Evolutionary conservation across 192 early-diverging fungal species (phyloP).

Genomic region (Gigaspora rosea): DNA sequence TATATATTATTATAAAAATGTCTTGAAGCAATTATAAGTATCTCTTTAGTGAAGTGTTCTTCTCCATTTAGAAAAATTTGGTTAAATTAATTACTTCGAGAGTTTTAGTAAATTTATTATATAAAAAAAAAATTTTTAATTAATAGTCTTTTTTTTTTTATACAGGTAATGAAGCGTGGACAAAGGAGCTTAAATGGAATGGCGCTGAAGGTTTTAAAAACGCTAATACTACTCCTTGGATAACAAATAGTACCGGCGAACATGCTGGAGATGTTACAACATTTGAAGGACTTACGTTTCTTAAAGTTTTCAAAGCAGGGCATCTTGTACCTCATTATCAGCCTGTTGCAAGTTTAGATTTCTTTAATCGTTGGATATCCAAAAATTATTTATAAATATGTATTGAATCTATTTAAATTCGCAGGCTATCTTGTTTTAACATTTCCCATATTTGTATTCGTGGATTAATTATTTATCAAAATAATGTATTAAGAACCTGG

Average conservation of each 20-base stretch:
- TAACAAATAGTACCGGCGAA: slow-evolving; percentile 50
- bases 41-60: too few relatives aligned
- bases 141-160: slow-evolving; percentile 25
- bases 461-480: too few relatives aligned
- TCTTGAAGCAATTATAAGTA: too few relatives aligned
- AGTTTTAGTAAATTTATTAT: background rate
- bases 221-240: slow-evolving; percentile 74
- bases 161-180: slow-evolving; percentile 91
- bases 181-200: too few relatives aligned
- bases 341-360: slow-evolving; percentile 75
- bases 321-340: slow-evolving; percentile 96
- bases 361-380: slow-evolving; percentile 79
- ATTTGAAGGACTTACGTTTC: slow-evolving; percentile 76
- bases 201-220: too few relatives aligned
- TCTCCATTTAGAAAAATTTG: too few relatives aligned
- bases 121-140: background rate
- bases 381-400: background rate
- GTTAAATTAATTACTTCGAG: too few relatives aligned
- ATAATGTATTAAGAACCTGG: too few relatives aligned
- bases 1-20: too few relatives aligned
- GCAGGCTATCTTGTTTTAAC: too few relatives aligned
- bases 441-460: too few relatives aligned
- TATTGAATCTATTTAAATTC: too few relatives aligned
- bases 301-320: slow-evolving; percentile 84
- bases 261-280: slow-evolving; percentile 68